Evolutionary conservation across 1,139 yeast genomes (phyloP).

Genomic region (Kodamaea anthophila): DNA sequence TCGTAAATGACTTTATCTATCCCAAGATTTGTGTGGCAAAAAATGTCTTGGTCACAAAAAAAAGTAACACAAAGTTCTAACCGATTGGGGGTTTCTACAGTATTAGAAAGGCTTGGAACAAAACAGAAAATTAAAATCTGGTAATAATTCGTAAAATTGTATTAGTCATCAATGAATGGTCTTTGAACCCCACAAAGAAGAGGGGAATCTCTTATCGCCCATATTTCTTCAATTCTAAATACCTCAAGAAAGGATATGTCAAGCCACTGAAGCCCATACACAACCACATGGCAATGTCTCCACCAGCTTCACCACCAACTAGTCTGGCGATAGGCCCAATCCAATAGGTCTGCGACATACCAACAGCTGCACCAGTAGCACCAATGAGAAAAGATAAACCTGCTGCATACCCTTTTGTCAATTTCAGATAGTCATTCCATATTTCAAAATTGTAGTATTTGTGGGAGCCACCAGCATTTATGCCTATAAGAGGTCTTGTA

Average conservation of each 20-base stretch:
- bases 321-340: slow-evolving; percentile 61
- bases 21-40: too few species aligned
- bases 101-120: too few species aligned
- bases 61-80: too few species aligned
- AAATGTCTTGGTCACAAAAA: too few species aligned
- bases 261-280: slow-evolving; percentile 67
- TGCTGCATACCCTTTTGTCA: slow-evolving; percentile 65
- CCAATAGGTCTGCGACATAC: slow-evolving; percentile 78
- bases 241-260: slow-evolving; percentile 59
- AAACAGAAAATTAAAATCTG: too few species aligned
- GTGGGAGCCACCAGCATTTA: slow-evolving; percentile 12
- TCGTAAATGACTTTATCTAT: too few species aligned
- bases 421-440: slow-evolving; percentile 52
- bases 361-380: slow-evolving; percentile 71
- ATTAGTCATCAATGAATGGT: too few species aligned
- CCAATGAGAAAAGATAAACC: slow-evolving; percentile 55
- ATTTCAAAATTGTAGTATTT: slow-evolving; percentile 54
- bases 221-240: slow-evolving; percentile 52
- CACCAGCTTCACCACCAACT: slow-evolving; percentile 55
- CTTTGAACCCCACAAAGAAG: too few species aligned
- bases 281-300: slow-evolving; percentile 79
- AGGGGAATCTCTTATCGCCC: too few species aligned
- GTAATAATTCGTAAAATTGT: too few species aligned
- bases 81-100: too few species aligned
- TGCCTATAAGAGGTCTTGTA: slow-evolving; percentile 5